These are phyloP conservation scores for Epichloe sylvatica DNA, from an alignment of 2,329 filamentous ascomycete species.

Conservation along the genomic window DNA sequence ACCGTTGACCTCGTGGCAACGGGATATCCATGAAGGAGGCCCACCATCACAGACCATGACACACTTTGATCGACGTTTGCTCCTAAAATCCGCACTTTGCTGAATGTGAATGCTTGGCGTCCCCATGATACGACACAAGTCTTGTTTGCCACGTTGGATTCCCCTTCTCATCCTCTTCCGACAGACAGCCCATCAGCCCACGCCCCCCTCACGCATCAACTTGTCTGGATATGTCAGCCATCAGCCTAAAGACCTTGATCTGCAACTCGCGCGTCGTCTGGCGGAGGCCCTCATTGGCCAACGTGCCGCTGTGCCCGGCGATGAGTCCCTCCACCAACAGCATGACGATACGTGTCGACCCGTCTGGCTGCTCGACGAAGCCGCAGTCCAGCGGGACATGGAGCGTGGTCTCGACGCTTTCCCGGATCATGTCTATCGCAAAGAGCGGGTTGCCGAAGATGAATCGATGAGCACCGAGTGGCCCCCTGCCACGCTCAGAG, in stretches of 20 bases:
- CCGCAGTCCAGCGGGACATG: slow-evolving; percentile 2
- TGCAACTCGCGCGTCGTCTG: background rate
- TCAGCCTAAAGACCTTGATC: background rate
- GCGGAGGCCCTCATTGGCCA: background rate
- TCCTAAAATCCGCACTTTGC: too few relatives aligned
- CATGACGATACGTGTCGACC: slow-evolving; percentile 1
- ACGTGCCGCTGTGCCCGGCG: background rate
- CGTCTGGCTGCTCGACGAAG: slow-evolving; percentile 1
- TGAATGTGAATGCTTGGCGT: too few relatives aligned
- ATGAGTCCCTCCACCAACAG: background rate
- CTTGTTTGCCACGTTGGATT: too few relatives aligned
- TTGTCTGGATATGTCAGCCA: background rate
- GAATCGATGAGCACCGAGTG: background rate
- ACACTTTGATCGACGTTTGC: too few relatives aligned
- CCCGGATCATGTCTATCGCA: background rate
- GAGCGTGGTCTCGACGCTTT: background rate
- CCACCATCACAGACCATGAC: too few relatives aligned
- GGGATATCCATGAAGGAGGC: too few relatives aligned
- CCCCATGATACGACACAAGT: too few relatives aligned
- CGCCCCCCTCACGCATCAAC: background rate
- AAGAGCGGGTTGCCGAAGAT: slow-evolving; percentile 1
- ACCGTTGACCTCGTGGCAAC: too few relatives aligned
- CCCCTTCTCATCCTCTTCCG: too few relatives aligned
- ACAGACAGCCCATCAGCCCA: too few relatives aligned
- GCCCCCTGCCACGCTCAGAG: background rate